Percentiles rank a stretch among this genome's conserved stretches.
These are phyloP conservation scores for Tubosaeta sp. DNA, from an alignment of 768 basidiomycete species.

Conservation along the genomic window DNA sequence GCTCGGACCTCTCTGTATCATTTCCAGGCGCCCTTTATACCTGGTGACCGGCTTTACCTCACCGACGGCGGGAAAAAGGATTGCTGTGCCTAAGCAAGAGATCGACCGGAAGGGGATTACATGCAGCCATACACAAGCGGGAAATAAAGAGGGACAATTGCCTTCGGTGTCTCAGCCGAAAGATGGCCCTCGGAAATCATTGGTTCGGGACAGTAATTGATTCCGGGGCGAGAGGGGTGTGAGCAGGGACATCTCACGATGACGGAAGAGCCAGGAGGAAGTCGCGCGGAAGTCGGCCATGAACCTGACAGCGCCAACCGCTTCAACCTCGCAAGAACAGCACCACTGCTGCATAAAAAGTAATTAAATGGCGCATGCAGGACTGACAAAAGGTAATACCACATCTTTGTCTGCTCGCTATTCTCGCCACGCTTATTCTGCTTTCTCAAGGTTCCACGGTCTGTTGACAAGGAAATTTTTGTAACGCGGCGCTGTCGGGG, in stretches of 20 bases:
- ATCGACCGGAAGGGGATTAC: constrained; percentile 30
- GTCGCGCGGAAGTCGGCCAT: constrained; percentile 15
- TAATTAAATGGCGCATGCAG: background rate
- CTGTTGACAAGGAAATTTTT: background rate
- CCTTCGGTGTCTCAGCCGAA: constrained; percentile 16
- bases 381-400: background rate
- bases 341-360: constrained; percentile 4
- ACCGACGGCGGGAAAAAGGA: constrained; percentile 19
- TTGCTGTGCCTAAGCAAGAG: constrained; percentile 20
- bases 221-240: constrained; percentile 11
- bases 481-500: constrained; percentile 2
- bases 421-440: background rate
- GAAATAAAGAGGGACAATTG: constrained; percentile 23
- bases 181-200: constrained; percentile 12
- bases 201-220: constrained; percentile 14
- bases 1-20: background rate
- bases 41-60: constrained; percentile 25
- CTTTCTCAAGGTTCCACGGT: background rate
- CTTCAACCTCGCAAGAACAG: constrained; percentile 2
- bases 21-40: constrained; percentile 25
- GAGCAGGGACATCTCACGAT: constrained; percentile 2
- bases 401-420: constrained; percentile 2
- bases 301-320: constrained; percentile 8
- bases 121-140: constrained; percentile 16
- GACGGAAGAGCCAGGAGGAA: constrained; percentile 22